Evolutionary conservation across 306 rosid species (phyloP), one percentile per base, ranked within the genome.

Genomic region (Glycine tomentella): DNA sequence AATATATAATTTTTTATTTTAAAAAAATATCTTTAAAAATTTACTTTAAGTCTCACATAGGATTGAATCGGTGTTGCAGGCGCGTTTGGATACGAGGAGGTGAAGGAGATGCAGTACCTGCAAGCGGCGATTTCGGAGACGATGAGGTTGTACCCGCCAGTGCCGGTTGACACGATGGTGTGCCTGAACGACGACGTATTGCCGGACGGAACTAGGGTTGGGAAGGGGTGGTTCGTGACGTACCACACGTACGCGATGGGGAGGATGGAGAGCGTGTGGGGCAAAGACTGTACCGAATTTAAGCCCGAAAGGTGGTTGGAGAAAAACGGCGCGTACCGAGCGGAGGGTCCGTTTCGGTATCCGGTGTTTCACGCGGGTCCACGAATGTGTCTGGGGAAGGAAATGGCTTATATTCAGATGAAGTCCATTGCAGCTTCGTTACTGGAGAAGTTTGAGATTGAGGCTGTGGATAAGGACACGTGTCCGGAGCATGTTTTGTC

Each of bases 331-430:
- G 44, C 72, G 0, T 91, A 12, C 33, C 64, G 70, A 67, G 56
- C 9, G 0, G 93, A 89, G 77, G 89, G 82, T 36, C 87, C 86
- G 55, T 93, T 86, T 51, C 64, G 84, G 72, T 89, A 11, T 46
- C 92, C 93, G 20, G 81, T 86, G 6, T 93, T 93, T 9, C 95
- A 93, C 13, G 95, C 83, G 2, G 91, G 98, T 15, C 92, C 92
- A 0, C 87, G 98, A n/a, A 72, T 90, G 87, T 93, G 97, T 36
- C 58, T 93, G 0, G 97, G 98, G 3, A 91, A 90, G 14, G 95
- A 91, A 0, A 71, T 93, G 93, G 95, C 93, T 1, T 89, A 86
- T 9, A 88, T 89, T 79, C 98, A 93, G 83, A 93, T 93, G 98
- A 93, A 93, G 87, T 89, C 81, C 0, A 89, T 93, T 1, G 91